These are phyloP conservation scores for Microcera coccophila DNA, from an alignment of 2,329 filamentous ascomycete species.

Conservation along the genomic window DNA sequence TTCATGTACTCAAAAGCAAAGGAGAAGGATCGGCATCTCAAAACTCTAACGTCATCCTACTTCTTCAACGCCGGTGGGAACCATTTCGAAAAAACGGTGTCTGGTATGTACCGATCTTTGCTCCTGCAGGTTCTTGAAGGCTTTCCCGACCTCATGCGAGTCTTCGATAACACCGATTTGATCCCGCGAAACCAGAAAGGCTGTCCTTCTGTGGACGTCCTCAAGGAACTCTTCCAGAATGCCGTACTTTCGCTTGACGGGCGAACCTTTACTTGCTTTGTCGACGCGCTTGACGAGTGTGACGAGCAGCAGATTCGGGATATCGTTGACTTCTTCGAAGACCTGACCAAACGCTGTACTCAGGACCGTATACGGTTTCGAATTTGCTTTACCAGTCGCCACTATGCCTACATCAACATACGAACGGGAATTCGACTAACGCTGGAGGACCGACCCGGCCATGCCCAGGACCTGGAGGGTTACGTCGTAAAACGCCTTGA, in stretches of 20 bases:
- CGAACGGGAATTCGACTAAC: slow-evolving; percentile 22
- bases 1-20: slow-evolving; percentile 24
- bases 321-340: slow-evolving; percentile 41
- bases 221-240: slow-evolving; percentile 2
- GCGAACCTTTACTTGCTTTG: slow-evolving; percentile 10
- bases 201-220: not conserved
- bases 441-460: slow-evolving; percentile 25
- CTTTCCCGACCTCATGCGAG: slow-evolving; percentile 30
- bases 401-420: slow-evolving; percentile 41
- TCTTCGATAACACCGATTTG: slow-evolving; percentile 29
- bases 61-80: slow-evolving; percentile 48
- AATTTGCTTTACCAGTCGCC: slow-evolving; percentile 43
- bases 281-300: slow-evolving; percentile 47
- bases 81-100: slow-evolving; percentile 40
- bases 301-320: slow-evolving; percentile 35
- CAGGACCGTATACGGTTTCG: slow-evolving; percentile 19
- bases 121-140: slow-evolving; percentile 42
- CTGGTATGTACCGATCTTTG: slow-evolving; percentile 49
- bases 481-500: slow-evolving; percentile 16
- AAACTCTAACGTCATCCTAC: slow-evolving; percentile 27
- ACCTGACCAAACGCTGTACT: slow-evolving; percentile 28
- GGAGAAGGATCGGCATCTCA: too few relatives aligned
- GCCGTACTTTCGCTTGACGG: not conserved
- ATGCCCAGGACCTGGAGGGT: slow-evolving; percentile 24
- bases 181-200: too few relatives aligned